These are phyloP conservation scores for Pleurotus sapidus DNA, from an alignment of 768 basidiomycete genomes.

Conservation along the genomic window DNA sequence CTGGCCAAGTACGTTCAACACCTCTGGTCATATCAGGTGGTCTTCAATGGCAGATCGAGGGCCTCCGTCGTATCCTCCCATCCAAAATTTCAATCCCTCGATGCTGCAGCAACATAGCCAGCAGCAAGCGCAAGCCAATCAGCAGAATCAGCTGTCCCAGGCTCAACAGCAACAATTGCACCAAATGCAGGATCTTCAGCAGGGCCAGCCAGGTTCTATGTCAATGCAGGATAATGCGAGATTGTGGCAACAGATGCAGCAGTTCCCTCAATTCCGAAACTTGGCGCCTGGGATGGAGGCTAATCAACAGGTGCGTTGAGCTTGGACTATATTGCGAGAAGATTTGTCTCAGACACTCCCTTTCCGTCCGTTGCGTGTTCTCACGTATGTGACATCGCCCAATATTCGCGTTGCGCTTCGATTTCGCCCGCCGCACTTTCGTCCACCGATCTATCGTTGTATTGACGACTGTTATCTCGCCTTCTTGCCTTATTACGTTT, in stretches of 20 bases:
- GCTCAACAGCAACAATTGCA: conserved; percentile 39
- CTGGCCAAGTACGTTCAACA: conserved; percentile 10
- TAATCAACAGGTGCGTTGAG: conserved; percentile 45
- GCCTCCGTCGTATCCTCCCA: conserved; percentile 41
- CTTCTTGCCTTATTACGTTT: conserved; percentile 10
- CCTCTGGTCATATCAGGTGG: conserved; percentile 26
- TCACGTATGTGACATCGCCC: conserved; percentile 4
- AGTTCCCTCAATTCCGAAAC: conserved; percentile 39
- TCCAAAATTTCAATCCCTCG: conserved; percentile 37
- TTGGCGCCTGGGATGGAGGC: conserved; percentile 36
- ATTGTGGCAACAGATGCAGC: conserved; percentile 58
- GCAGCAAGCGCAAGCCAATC: conserved; percentile 38
- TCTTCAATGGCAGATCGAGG: conserved; percentile 57
- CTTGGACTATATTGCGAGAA: conserved; percentile 10
- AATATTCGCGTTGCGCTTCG: not conserved
- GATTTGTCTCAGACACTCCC: not conserved
- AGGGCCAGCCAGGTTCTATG: conserved; percentile 37
- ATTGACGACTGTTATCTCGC: conserved; percentile 18
- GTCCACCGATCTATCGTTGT: conserved; percentile 10
- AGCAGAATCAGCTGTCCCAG: conserved; percentile 33
- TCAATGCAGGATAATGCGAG: conserved; percentile 41
- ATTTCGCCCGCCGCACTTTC: conserved; percentile 9
- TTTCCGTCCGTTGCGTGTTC: not conserved
- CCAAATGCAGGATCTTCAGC: conserved; percentile 42
- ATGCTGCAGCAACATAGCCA: conserved; percentile 44